Conservation (phyloP, 2,329 filamentous ascomycete species). For the Incumbomyces lentus region DNA sequence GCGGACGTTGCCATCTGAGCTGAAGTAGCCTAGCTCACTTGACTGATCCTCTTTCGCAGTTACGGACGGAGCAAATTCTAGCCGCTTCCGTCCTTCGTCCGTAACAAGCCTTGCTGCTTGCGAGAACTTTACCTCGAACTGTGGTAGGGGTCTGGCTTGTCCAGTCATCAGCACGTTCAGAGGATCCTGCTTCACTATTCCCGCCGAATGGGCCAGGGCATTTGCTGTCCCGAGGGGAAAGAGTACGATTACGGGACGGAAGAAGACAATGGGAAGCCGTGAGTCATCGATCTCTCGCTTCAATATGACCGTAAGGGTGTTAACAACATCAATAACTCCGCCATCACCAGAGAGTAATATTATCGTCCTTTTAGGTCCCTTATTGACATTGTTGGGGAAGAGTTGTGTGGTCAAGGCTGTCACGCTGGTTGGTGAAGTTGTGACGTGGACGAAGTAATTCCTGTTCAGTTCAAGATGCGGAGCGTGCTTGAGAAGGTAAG, state of each 20-base stretch:
- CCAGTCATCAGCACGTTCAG: constrained; percentile 45
- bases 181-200: constrained; percentile 16
- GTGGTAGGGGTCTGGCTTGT: constrained; percentile 44
- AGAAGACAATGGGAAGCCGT: constrained; percentile 19
- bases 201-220: constrained; percentile 26
- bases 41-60: constrained; percentile 6
- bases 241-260: constrained; percentile 47
- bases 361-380: constrained; percentile 47
- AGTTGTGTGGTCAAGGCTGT: constrained; percentile 47
- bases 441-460: constrained; percentile 43
- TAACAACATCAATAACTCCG: constrained; percentile 71
- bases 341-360: constrained; percentile 82
- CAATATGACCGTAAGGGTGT: constrained; percentile 42
- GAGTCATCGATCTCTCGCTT: constrained; percentile 18
- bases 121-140: constrained; percentile 50
- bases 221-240: constrained; percentile 44
- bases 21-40: constrained; percentile 11
- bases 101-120: constrained; percentile 40
- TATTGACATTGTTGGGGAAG: constrained; percentile 41
- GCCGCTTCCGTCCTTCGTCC: constrained; percentile 36
- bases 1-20: constrained; percentile 21
- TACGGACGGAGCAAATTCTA: constrained; percentile 14
- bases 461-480: constrained; percentile 30
- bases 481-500: constrained; percentile 43
- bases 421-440: constrained; percentile 54